These are phyloP conservation scores for Penicillium sclerotigenum DNA, from an alignment of 2,329 filamentous ascomycete species.

Conservation along the genomic window DNA sequence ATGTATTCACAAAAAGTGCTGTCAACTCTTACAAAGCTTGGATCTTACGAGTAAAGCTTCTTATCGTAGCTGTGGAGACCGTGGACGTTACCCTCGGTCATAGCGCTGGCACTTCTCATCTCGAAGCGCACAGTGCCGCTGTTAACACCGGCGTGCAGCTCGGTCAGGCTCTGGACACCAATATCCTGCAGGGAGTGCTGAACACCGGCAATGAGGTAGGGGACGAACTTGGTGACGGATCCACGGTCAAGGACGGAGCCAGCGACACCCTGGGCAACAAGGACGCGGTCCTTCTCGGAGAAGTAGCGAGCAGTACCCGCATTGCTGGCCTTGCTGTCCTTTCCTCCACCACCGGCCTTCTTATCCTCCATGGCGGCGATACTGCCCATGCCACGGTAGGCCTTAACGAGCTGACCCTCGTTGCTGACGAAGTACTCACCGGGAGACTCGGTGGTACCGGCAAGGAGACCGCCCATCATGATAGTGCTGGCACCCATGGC, in stretches of 20 bases:
- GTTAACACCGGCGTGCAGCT: slow-evolving; percentile 71
- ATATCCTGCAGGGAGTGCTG: slow-evolving; percentile 98
- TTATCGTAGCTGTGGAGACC: slow-evolving; percentile 98
- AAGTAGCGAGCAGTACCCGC: slow-evolving; percentile 98
- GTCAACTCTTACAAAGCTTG: slow-evolving; percentile 16
- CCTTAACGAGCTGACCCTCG: slow-evolving; percentile 97
- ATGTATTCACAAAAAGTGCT: slow-evolving; percentile 25
- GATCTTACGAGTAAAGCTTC: slow-evolving; percentile 85
- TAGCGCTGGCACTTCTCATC: slow-evolving; percentile 87
- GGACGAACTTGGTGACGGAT: slow-evolving; percentile 90
- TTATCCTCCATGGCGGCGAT: slow-evolving; percentile 99
- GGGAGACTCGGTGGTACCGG: slow-evolving; percentile 94
- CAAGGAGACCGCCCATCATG: slow-evolving; percentile 99
- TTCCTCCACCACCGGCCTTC: slow-evolving; percentile 75
- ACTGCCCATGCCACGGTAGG: slow-evolving; percentile 97
- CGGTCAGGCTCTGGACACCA: slow-evolving; percentile 74
- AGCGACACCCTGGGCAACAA: slow-evolving; percentile 95
- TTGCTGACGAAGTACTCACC: slow-evolving; percentile 94
- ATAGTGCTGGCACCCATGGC: slow-evolving; percentile 90
- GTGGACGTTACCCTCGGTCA: slow-evolving; percentile 95
- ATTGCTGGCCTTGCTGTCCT: slow-evolving; percentile 69
- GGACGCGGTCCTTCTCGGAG: slow-evolving; percentile 89
- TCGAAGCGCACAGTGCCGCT: slow-evolving; percentile 83
- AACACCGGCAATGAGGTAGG: slow-evolving; percentile 89
- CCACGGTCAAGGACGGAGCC: slow-evolving; percentile 60